Percentiles rank a stretch among this genome's conserved stretches.
Evolutionary conservation across 2,329 filamentous ascomycete species (phyloP).

Genomic region (Diplocarpon mali): DNA sequence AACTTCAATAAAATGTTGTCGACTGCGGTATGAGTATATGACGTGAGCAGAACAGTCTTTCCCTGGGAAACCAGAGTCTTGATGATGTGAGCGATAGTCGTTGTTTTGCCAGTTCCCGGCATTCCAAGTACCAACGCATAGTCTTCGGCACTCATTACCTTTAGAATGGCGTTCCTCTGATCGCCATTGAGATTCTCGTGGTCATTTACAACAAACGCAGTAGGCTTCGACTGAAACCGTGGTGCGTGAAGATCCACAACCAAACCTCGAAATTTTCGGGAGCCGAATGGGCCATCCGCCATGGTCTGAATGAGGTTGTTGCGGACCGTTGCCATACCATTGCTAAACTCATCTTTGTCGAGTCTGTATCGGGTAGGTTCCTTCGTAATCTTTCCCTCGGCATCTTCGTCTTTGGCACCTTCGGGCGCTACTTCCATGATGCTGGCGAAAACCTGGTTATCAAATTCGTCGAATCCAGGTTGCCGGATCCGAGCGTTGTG

Average conservation of each 20-base stretch:
- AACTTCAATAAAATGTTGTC: slow-evolving; percentile 97
- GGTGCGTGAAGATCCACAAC: slow-evolving; percentile 70
- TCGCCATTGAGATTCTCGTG: slow-evolving; percentile 71
- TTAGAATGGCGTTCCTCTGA: slow-evolving; percentile 76
- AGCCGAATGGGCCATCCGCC: slow-evolving; percentile 63
- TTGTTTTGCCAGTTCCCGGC: slow-evolving; percentile 97
- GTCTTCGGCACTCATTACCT: slow-evolving; percentile 90
- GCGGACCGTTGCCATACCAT: slow-evolving; percentile 87
- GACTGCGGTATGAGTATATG: slow-evolving; percentile 94
- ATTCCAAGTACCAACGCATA: slow-evolving; percentile 97
- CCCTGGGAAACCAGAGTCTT: slow-evolving; percentile 76
- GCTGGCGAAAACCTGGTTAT: slow-evolving; percentile 78
- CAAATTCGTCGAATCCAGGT: slow-evolving; percentile 60
- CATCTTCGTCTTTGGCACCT: slow-evolving; percentile 39
- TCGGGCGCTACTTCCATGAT: slow-evolving; percentile 75
- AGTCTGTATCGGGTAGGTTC: slow-evolving; percentile 64
- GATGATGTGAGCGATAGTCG: slow-evolving; percentile 96
- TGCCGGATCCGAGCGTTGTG: slow-evolving; percentile 74
- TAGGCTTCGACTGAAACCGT: slow-evolving; percentile 56
- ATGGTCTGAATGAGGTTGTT: slow-evolving; percentile 93
- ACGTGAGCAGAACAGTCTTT: slow-evolving; percentile 87
- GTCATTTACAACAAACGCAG: slow-evolving; percentile 51
- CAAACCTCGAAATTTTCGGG: slow-evolving; percentile 61
- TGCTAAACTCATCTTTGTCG: slow-evolving; percentile 97
- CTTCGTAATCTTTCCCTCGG: slow-evolving; percentile 40